A percentile compares a stretch with the other conserved stretches of the same genome.
phyloP scores from a whole-genome alignment of 83 land plant genomes.

The Diphasiastrum complanatum region DNA sequence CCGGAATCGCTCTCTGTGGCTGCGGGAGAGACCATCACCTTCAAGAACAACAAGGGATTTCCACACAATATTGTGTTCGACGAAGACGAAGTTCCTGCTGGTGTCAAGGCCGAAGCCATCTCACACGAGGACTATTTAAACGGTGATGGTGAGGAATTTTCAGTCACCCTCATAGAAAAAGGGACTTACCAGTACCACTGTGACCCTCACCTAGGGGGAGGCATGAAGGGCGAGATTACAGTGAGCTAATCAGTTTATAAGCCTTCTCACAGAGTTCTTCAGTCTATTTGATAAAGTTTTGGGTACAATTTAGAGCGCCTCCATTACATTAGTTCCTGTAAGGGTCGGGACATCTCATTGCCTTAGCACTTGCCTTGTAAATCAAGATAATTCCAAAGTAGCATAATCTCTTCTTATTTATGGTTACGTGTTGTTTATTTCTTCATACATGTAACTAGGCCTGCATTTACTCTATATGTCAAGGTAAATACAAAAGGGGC shows the following conservation, averaged over 20 bases:
- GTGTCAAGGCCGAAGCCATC: constrained; percentile 17
- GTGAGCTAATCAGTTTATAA: constrained; percentile 37
- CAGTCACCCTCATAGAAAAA: constrained; percentile 14
- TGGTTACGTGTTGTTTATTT: too few relatives aligned
- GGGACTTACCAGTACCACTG: constrained; percentile 37
- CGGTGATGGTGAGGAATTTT: constrained; percentile 25
- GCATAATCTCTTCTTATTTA: too few relatives aligned
- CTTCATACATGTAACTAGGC: too few relatives aligned
- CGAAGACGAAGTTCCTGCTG: constrained; percentile 28
- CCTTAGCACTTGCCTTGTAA: too few relatives aligned
- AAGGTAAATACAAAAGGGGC: too few relatives aligned
- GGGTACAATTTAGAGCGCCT: too few relatives aligned
- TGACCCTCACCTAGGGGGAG: constrained; percentile 38
- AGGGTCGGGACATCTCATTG: too few relatives aligned
- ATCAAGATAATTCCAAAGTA: too few relatives aligned
- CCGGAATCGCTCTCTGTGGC: constrained; percentile 13
- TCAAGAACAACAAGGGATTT: constrained; percentile 37
- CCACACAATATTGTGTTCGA: constrained; percentile 40
- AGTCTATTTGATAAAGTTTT: too few relatives aligned
- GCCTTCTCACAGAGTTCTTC: too few relatives aligned
- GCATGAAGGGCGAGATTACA: constrained; percentile 33
- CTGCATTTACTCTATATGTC: too few relatives aligned
- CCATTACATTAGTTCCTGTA: too few relatives aligned
- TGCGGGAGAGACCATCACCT: constrained; percentile 27
- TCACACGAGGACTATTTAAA: constrained; percentile 33